Conservation (phyloP, 2,329 filamentous ascomycete genomes). For the Phialocephala sp. region DNA sequence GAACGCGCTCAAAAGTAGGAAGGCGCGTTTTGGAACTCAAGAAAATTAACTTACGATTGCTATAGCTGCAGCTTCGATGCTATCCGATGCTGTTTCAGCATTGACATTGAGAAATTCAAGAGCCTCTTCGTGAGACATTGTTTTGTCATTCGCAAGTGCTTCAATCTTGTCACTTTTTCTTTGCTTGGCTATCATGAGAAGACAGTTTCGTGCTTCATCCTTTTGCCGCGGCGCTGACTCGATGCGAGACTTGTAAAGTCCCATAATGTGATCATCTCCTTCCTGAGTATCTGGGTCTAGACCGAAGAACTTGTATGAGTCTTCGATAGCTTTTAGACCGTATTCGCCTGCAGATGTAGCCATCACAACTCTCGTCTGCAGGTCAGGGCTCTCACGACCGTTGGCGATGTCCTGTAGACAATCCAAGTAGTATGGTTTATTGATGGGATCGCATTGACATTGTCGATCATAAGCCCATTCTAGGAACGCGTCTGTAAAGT, state of each 20-base stretch:
- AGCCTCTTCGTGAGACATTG: slow-evolving; percentile 68
- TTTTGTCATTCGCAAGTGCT: slow-evolving; percentile 59
- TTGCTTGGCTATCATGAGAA: slow-evolving; percentile 64
- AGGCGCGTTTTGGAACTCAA: background rate
- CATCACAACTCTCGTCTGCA: slow-evolving; percentile 62
- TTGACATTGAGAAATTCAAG: slow-evolving; percentile 61
- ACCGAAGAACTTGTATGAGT: slow-evolving; percentile 65
- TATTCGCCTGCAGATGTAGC: slow-evolving; percentile 64
- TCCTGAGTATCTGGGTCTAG: slow-evolving; percentile 52
- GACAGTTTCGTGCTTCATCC: slow-evolving; percentile 58
- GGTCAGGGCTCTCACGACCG: slow-evolving; percentile 54
- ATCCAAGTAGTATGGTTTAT: slow-evolving; percentile 66
- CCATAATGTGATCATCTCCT: slow-evolving; percentile 66
- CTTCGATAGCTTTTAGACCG: slow-evolving; percentile 59
- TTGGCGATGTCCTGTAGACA: slow-evolving; percentile 65
- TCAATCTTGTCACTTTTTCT: slow-evolving; percentile 63
- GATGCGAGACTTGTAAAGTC: slow-evolving; percentile 63
- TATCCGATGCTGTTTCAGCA: slow-evolving; percentile 40
- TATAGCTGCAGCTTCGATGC: slow-evolving; percentile 42
- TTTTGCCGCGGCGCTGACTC: slow-evolving; percentile 59
- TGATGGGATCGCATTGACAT: slow-evolving; percentile 57
- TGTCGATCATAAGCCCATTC: slow-evolving; percentile 68
- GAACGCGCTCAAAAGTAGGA: background rate
- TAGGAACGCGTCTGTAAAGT: slow-evolving; percentile 67
- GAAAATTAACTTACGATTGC: slow-evolving; percentile 37